Percentiles rank a stretch among this genome's conserved stretches.
Conservation (phyloP, 345 rosid genomes). For the Fremontodendron californicum region DNA sequence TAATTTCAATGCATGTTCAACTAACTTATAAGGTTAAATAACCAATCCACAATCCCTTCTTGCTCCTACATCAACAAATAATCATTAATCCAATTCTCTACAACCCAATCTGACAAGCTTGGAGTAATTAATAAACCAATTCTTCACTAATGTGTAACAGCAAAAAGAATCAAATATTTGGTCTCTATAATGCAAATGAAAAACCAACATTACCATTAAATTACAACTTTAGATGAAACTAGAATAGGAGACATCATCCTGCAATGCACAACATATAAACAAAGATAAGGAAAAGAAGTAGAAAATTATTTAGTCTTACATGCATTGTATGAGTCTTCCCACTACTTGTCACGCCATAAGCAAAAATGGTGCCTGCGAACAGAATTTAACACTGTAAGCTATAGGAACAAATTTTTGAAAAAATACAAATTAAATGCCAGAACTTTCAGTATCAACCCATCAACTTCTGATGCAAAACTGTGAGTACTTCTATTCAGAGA, state of each 20-base stretch:
- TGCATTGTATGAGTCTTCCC: constrained; percentile 99
- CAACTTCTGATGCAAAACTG: constrained; percentile 6
- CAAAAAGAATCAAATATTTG: background rate
- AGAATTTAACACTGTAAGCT: constrained; percentile 15
- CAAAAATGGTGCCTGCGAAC: constrained; percentile 87
- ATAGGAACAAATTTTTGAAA: background rate
- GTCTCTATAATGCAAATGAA: background rate
- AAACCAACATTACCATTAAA: background rate
- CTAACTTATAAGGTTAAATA: constrained; percentile 3
- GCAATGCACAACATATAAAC: background rate
- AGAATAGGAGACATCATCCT: background rate
- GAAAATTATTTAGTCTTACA: constrained; percentile 49
- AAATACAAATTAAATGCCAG: background rate
- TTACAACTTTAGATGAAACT: background rate
- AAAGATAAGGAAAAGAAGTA: background rate
- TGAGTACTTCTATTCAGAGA: background rate
- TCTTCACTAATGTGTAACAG: background rate
- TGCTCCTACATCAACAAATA: background rate
- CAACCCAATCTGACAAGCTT: background rate
- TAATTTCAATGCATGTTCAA: background rate
- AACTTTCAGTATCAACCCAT: background rate
- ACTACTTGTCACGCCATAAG: constrained; percentile 99
- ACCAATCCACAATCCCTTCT: background rate
- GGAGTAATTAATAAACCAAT: background rate
- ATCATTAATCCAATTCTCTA: background rate